These are phyloP conservation scores for Somion occarium DNA, from an alignment of 1,284 basidiomycete genomes.

Conservation along the genomic window DNA sequence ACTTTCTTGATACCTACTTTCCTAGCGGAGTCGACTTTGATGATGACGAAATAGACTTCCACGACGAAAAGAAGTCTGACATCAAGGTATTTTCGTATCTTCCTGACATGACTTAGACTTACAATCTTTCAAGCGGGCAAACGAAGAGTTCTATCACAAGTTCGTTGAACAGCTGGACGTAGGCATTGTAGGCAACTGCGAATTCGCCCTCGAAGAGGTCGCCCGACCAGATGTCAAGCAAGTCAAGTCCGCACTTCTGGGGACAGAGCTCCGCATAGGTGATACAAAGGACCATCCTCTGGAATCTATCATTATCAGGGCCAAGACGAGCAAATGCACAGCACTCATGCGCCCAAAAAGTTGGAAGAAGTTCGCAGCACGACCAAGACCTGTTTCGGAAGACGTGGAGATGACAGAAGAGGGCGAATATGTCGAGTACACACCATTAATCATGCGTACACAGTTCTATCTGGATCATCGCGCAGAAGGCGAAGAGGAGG, in stretches of 20 bases:
- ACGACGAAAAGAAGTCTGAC: constrained; percentile 63
- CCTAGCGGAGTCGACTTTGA: constrained; percentile 82
- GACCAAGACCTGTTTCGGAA: constrained; percentile 23
- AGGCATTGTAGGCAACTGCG: constrained; percentile 67
- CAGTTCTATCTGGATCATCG: constrained; percentile 51
- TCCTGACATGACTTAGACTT: not conserved
- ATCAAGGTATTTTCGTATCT: constrained; percentile 51
- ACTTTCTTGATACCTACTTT: not conserved
- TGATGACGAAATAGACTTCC: constrained; percentile 60
- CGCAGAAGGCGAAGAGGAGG: constrained; percentile 19
- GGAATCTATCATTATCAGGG: constrained; percentile 70
- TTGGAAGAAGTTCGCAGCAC: constrained; percentile 73
- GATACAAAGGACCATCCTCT: constrained; percentile 59
- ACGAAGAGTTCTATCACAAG: constrained; percentile 73
- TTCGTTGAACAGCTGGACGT: constrained; percentile 45
- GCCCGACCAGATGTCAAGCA: constrained; percentile 65
- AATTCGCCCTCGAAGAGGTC: constrained; percentile 64
- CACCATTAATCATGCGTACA: constrained; percentile 52
- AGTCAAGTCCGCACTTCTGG: constrained; percentile 61
- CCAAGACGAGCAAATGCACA: constrained; percentile 85
- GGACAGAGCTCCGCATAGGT: constrained; percentile 71
- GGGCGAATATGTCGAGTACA: constrained; percentile 38
- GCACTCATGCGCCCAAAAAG: constrained; percentile 66
- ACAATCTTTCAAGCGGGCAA: constrained; percentile 47
- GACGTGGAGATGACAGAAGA: constrained; percentile 27